phyloP scores from a whole-genome alignment of 2,329 filamentous ascomycete species.

The Exserohilum rostratum region DNA sequence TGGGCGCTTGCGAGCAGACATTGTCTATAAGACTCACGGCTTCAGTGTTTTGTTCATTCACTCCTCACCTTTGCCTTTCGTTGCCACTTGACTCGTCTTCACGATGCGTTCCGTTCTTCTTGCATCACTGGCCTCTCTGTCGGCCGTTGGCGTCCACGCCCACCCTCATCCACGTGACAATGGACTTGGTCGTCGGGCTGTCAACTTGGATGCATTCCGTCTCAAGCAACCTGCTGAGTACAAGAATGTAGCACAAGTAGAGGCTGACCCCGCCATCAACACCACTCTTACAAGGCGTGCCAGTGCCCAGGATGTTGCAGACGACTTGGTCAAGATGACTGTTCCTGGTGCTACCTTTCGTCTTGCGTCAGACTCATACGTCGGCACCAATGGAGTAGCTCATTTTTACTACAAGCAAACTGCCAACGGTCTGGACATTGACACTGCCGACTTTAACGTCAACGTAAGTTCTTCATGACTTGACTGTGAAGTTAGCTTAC shows the following conservation, averaged over 20 bases:
- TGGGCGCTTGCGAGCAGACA: conserved; percentile 3
- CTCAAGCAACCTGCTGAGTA: conserved; percentile 33
- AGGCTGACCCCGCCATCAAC: conserved; percentile 25
- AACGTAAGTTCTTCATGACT: conserved; percentile 55
- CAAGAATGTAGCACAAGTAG: conserved; percentile 29
- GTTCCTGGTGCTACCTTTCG: conserved; percentile 55
- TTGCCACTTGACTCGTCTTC: conserved; percentile 19
- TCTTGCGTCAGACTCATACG: conserved; percentile 59
- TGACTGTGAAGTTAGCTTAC: not conserved
- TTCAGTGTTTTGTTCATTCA: conserved; percentile 1
- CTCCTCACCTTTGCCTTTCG: conserved; percentile 20
- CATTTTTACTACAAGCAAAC: conserved; percentile 68
- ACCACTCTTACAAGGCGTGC: conserved; percentile 26
- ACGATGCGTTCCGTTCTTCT: conserved; percentile 41
- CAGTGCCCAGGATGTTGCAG: conserved; percentile 40
- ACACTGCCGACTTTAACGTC: conserved; percentile 66
- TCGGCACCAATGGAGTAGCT: conserved; percentile 60
- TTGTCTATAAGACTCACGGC: conserved; percentile 19
- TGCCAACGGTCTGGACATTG: conserved; percentile 62
- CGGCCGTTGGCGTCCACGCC: conserved; percentile 30
- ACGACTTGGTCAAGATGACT: conserved; percentile 41
- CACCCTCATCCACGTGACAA: conserved; percentile 25
- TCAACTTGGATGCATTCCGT: conserved; percentile 43
- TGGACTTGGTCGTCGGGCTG: conserved; percentile 26
- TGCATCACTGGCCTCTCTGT: conserved; percentile 37